Percentiles rank a stretch among this genome's conserved stretches.
These are phyloP conservation scores for Aspergillus haitiensis DNA, from an alignment of 495 filamentous ascomycete species.

Conservation along the genomic window DNA sequence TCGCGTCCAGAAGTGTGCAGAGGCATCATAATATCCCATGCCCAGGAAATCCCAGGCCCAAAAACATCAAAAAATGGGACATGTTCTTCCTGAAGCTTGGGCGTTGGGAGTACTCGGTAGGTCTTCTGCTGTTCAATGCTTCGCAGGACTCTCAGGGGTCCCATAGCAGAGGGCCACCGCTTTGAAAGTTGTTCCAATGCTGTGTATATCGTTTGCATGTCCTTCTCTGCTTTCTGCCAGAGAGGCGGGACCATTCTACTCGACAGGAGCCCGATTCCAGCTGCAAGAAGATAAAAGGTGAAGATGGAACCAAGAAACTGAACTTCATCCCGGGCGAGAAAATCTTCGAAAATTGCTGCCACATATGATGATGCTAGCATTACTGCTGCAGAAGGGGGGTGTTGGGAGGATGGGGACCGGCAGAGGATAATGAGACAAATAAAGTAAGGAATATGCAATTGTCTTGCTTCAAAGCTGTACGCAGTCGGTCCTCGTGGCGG, in stretches of 20 bases:
- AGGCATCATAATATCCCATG: constrained; percentile 1
- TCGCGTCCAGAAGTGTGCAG: background rate
- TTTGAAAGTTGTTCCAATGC: constrained; percentile 28
- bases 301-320: constrained; percentile 29
- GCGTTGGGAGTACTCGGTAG: background rate
- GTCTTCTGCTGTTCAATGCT: constrained; percentile 19
- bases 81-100: background rate
- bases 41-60: constrained; percentile 7
- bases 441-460: constrained; percentile 30
- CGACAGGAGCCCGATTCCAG: constrained; percentile 30
- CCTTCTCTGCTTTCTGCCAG: constrained; percentile 19
- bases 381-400: constrained; percentile 21
- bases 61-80: background rate
- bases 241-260: constrained; percentile 15
- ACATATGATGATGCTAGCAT: constrained; percentile 28
- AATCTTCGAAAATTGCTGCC: constrained; percentile 30
- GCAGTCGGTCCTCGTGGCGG: background rate
- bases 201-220: constrained; percentile 24
- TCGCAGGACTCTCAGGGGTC: constrained; percentile 23
- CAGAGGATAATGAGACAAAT: constrained; percentile 28
- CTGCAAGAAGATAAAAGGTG: constrained; percentile 29
- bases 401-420: constrained; percentile 21
- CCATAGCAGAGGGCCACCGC: constrained; percentile 31
- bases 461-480: constrained; percentile 29
- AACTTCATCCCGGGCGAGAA: constrained; percentile 30